Conservation (phyloP, 352 stramenopile species). For the Nothophytophthora sp. region DNA sequence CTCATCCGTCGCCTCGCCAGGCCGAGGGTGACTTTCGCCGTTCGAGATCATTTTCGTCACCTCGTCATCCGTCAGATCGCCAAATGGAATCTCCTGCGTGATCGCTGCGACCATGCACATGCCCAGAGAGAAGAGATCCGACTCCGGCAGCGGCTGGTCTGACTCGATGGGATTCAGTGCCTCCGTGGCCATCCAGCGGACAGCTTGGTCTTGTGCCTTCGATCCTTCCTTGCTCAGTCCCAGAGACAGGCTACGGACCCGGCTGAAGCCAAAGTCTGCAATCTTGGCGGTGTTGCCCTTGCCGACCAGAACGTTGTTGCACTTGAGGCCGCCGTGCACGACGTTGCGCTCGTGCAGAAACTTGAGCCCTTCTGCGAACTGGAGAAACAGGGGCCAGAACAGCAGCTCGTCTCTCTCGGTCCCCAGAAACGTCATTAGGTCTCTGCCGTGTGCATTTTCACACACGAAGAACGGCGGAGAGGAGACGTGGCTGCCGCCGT, state of each 20-base stretch:
- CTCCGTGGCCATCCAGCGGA: slow-evolving; percentile 4
- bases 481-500: slow-evolving; percentile 28
- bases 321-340: slow-evolving; percentile 32
- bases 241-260: not conserved
- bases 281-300: slow-evolving; percentile 14
- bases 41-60: not conserved
- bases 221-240: not conserved
- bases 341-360: slow-evolving; percentile 37
- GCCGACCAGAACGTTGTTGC: slow-evolving; percentile 44
- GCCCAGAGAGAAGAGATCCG: not conserved
- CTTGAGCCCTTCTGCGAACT: slow-evolving; percentile 23
- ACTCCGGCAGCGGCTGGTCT: not conserved
- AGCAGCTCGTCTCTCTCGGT: not conserved
- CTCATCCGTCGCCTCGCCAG: not conserved
- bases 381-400: slow-evolving; percentile 8
- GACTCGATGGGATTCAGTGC: not conserved
- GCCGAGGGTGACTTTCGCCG: not conserved
- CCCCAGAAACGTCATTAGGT: slow-evolving; percentile 3
- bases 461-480: slow-evolving; percentile 16
- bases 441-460: slow-evolving; percentile 9
- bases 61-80: not conserved
- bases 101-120: too few relatives aligned
- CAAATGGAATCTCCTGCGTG: not conserved
- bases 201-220: not conserved
- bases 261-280: slow-evolving; percentile 5